Percentiles rank a stretch among this genome's conserved stretches.
Conservation (phyloP, 2,329 filamentous ascomycete genomes). For the Cytospora paraplurivora region DNA sequence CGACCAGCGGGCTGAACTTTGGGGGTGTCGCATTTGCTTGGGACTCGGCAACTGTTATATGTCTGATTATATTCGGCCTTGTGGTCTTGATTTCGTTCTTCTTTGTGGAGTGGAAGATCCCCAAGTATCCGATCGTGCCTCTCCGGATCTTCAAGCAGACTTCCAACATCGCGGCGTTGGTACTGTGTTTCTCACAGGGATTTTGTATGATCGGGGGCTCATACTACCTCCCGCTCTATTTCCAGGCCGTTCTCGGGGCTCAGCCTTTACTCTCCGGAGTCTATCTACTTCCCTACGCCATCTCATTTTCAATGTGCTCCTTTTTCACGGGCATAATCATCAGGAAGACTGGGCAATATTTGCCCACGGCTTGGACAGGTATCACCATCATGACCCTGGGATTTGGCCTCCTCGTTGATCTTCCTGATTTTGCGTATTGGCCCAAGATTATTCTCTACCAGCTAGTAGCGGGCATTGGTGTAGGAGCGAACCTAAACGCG, state of each 20-base stretch:
- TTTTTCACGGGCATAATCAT: conserved; percentile 37
- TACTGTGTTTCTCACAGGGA: conserved; percentile 39
- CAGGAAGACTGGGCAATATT: conserved; percentile 57
- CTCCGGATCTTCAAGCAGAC: conserved; percentile 55
- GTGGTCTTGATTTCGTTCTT: conserved; percentile 53
- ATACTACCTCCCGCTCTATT: conserved; percentile 70
- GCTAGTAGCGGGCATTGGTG: conserved; percentile 56
- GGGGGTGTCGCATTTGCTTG: conserved; percentile 65
- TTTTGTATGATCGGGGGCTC: conserved; percentile 56
- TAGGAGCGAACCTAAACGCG: conserved; percentile 61
- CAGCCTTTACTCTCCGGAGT: conserved; percentile 56
- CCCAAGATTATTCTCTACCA: conserved; percentile 52
- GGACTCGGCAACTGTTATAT: conserved; percentile 59
- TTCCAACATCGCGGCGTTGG: conserved; percentile 51
- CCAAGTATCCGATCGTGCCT: conserved; percentile 65
- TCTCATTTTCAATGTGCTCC: conserved; percentile 38
- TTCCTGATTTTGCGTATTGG: conserved; percentile 51
- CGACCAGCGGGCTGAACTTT: conserved; percentile 57
- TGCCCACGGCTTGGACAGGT: conserved; percentile 52
- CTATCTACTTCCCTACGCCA: conserved; percentile 61
- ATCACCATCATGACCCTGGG: conserved; percentile 57
- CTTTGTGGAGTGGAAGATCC: conserved; percentile 61
- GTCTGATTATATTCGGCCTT: conserved; percentile 58
- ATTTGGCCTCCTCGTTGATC: conserved; percentile 54
- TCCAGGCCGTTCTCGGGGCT: conserved; percentile 60